Evolutionary conservation across 2,329 filamentous ascomycete genomes (phyloP).

Genomic region (Dothidotthia symphoricarpi): DNA sequence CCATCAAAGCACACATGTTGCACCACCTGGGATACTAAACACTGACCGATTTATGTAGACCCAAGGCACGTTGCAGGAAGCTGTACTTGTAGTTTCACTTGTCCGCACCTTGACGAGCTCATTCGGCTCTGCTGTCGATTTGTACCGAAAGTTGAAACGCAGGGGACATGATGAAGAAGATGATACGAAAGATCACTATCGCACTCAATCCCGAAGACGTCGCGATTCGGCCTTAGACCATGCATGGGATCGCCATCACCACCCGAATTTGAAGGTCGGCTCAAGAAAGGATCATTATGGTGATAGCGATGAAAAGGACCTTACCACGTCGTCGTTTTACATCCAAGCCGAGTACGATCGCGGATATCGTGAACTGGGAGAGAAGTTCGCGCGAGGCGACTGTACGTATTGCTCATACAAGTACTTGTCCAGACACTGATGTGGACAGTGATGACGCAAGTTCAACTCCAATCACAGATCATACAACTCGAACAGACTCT

Average conservation of each 20-base stretch:
- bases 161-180: slow-evolving; percentile 17
- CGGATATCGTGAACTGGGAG: slow-evolving; percentile 29
- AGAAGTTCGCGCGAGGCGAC: slow-evolving; percentile 34
- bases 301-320: slow-evolving; percentile 32
- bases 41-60: slow-evolving; percentile 16
- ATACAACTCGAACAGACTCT: slow-evolving; percentile 33
- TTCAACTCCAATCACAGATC: slow-evolving; percentile 34
- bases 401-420: slow-evolving; percentile 12
- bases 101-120: slow-evolving; percentile 29
- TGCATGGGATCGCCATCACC: slow-evolving; percentile 8
- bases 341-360: slow-evolving; percentile 31
- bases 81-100: slow-evolving; percentile 32
- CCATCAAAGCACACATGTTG: too few species aligned
- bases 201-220: slow-evolving; percentile 6
- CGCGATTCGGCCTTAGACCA: slow-evolving; percentile 19
- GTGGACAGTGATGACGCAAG: slow-evolving; percentile 25
- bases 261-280: slow-evolving; percentile 13
- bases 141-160: slow-evolving; percentile 33
- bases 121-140: slow-evolving; percentile 31
- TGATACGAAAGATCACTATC: slow-evolving; percentile 1
- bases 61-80: slow-evolving; percentile 25
- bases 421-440: neutral
- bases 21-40: neutral
- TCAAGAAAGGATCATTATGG: slow-evolving; percentile 15
- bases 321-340: slow-evolving; percentile 23